Evolutionary conservation across 768 basidiomycete genomes (phyloP), one percentile per base, ranked within the genome.

Genomic region (Lactarius vividus): DNA sequence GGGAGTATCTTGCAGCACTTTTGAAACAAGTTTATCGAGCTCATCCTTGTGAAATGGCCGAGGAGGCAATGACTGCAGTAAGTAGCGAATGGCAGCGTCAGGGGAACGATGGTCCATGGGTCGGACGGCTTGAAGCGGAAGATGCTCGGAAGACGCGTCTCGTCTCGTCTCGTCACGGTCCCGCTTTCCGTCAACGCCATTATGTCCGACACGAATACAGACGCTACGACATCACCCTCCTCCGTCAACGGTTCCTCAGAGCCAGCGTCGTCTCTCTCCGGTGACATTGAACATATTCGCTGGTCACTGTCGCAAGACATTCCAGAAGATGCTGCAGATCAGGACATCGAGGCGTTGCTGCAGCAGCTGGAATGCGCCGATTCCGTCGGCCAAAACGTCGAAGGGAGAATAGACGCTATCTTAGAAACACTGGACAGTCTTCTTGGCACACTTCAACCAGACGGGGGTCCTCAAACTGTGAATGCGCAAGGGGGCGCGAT

Each of bases 381-480:
- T 68, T 80, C 79, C 37, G 72, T 91, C 68, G 90, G 89, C 3
- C 73, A 77, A 37, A 85, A 80, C 2, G 80, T 92, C 55, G 91
- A 92, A 72, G 73, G 73, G 63, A 83, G 82, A 68, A 76, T 92
- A 49, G 88, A 92, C 71, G 79, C 73, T 23, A 76, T 92, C 39
- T 75, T 92, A 61, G 80, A 73, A 53, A 83, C 83, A 59, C 75
- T 91, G 65, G 87, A 91, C 72, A 70, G 68, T 13, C 75, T 91
- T 9, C 72, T 91, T 18, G 74, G 75, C 6, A 74, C 73, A 13
- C 75, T 90, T 26, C 82, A 83, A 62, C 31, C 57, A 2, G 67
- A 63, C 26, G 71, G 57, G n/a, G 68, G 39, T 54, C 28, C 39
- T n/a, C 59, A 33, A 54, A 13, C 46, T 39, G 53, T 58, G 29